Percentiles rank a stretch among this genome's conserved stretches.
Evolutionary conservation across 2,329 filamentous ascomycete genomes (phyloP).

Genomic region (Alternaria sp.): DNA sequence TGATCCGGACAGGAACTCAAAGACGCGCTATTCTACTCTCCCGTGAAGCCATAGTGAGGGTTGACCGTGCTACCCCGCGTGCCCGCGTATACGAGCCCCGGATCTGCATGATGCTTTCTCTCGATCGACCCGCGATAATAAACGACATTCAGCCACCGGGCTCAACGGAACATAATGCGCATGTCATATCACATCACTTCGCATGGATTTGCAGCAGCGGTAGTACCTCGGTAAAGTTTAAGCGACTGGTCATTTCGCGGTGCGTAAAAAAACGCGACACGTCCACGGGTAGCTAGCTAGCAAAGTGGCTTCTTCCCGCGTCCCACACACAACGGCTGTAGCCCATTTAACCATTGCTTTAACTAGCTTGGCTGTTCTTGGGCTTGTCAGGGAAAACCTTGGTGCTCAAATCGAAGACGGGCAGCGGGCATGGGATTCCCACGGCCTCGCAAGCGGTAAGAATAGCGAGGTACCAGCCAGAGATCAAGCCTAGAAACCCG

Average conservation of each 20-base stretch:
- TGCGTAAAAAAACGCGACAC: not conserved
- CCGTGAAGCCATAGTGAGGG: not conserved
- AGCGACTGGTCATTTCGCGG: not conserved
- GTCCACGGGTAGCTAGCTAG: not conserved
- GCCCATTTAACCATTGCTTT: not conserved
- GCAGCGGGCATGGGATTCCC: constrained; percentile 27
- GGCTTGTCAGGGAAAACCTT: constrained; percentile 22
- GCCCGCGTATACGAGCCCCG: constrained; percentile 4
- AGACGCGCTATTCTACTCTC: not conserved
- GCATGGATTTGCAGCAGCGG: not conserved
- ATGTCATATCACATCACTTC: not conserved
- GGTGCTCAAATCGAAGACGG: constrained; percentile 25
- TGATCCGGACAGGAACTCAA: not conserved
- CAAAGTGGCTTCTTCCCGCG: not conserved
- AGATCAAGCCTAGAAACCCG: constrained; percentile 21
- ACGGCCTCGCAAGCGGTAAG: constrained; percentile 25
- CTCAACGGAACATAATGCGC: not conserved
- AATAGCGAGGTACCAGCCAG: constrained; percentile 27
- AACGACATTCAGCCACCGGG: constrained; percentile 19
- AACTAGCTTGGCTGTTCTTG: not conserved
- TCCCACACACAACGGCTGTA: not conserved
- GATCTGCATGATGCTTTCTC: constrained; percentile 4
- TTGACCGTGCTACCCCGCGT: constrained; percentile 1
- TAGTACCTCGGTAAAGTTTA: not conserved
- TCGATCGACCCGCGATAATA: constrained; percentile 6